Conservation (phyloP, 2,329 filamentous ascomycete genomes). For the Mollisia scopiformis region DNA sequence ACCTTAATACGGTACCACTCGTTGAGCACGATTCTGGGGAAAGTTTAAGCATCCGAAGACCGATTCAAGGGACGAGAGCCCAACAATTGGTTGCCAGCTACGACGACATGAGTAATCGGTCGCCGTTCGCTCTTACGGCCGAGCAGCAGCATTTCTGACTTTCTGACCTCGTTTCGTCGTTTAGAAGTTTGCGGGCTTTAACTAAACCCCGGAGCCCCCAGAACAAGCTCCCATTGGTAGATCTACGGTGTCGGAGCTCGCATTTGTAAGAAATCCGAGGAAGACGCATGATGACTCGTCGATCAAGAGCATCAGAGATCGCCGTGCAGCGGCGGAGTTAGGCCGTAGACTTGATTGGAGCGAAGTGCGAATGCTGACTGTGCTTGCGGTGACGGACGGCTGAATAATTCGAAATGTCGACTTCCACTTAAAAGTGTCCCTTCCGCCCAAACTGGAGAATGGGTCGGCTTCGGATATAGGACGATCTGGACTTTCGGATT, state of each 20-base stretch:
- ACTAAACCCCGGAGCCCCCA: not conserved
- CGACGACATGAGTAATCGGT: not conserved
- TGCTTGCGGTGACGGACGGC: constrained; percentile 2
- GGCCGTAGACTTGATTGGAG: not conserved
- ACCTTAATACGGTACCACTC: not conserved
- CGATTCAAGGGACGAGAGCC: not conserved
- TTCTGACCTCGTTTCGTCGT: no score
- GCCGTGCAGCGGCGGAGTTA: constrained; percentile 4
- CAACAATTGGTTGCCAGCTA: not conserved
- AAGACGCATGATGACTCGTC: constrained; percentile 6
- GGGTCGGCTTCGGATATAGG: not conserved
- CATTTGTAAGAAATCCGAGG: not conserved
- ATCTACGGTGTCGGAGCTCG: constrained; percentile 7
- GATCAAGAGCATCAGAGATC: not conserved
- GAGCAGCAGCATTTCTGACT: not conserved
- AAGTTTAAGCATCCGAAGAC: not conserved
- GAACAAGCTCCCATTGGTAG: not conserved
- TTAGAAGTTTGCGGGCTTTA: not conserved
- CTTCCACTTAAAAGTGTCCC: constrained; percentile 5
- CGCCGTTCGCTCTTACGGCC: not conserved
- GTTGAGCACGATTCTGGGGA: not conserved
- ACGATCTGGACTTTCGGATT: not conserved
- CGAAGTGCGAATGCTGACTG: constrained; percentile 12
- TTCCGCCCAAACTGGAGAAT: not conserved
- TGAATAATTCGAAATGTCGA: constrained; percentile 4